Conservation (phyloP, 495 filamentous ascomycete species). For the Pseudevernia furfuracea region DNA sequence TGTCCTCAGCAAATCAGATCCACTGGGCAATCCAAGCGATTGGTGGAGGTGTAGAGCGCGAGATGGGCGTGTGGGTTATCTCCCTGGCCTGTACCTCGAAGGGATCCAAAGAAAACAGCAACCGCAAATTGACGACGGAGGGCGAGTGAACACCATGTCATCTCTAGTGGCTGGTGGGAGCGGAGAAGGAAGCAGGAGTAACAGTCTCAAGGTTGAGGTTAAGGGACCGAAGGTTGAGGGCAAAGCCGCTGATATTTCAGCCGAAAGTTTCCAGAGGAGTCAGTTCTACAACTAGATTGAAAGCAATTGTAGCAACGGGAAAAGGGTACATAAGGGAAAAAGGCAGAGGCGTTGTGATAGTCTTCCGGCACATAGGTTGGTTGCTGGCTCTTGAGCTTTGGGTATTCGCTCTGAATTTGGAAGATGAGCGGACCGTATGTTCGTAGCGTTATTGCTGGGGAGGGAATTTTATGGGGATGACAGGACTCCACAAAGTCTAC, state of each 20-base stretch:
- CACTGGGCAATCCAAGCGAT: slow-evolving; percentile 81
- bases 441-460: neutral
- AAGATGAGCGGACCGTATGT: neutral
- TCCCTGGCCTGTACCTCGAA: slow-evolving; percentile 85
- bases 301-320: neutral
- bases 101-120: slow-evolving; percentile 62
- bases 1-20: slow-evolving; percentile 86
- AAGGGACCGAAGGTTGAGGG: slow-evolving; percentile 32
- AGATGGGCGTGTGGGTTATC: slow-evolving; percentile 82
- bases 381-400: neutral
- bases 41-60: slow-evolving; percentile 97
- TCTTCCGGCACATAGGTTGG: neutral
- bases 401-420: neutral
- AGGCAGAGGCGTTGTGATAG: neutral
- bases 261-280: slow-evolving; percentile 86
- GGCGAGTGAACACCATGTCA: slow-evolving; percentile 25
- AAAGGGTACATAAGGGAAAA: neutral
- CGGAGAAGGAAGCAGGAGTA: slow-evolving; percentile 39
- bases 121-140: slow-evolving; percentile 35
- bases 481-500: neutral
- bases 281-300: slow-evolving; percentile 63
- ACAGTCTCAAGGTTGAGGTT: slow-evolving; percentile 48
- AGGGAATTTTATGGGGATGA: neutral
- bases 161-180: slow-evolving; percentile 30
- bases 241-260: slow-evolving; percentile 50